These are phyloP conservation scores for Calonectria crousiana DNA, from an alignment of 2,329 filamentous ascomycete genomes.

Conservation along the genomic window DNA sequence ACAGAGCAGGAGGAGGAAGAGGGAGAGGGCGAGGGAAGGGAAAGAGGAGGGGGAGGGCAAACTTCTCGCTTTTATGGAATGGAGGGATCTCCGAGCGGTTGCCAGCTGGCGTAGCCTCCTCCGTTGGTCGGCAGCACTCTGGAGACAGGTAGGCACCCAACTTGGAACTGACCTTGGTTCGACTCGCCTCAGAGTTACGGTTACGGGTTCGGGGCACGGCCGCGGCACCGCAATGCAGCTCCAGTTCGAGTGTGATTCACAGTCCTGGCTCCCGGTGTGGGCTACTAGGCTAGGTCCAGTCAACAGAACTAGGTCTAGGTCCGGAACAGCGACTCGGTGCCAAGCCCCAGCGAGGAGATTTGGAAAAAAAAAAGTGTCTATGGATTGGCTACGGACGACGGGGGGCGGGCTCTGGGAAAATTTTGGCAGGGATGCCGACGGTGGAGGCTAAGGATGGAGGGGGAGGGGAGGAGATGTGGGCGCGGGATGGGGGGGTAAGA, in stretches of 20 bases:
- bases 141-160: constrained; percentile 18
- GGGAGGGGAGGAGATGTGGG: constrained; percentile 27
- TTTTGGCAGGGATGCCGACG: constrained; percentile 24
- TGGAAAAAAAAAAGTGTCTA: constrained; percentile 40
- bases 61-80: constrained; percentile 43
- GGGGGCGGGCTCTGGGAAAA: constrained; percentile 21
- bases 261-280: constrained; percentile 7
- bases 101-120: constrained; percentile 30
- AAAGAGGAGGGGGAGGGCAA: constrained; percentile 36
- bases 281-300: constrained; percentile 32
- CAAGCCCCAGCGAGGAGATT: constrained; percentile 40
- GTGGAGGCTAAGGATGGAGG: constrained; percentile 27
- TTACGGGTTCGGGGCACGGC: constrained; percentile 18
- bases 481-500: constrained; percentile 30
- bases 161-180: constrained; percentile 16
- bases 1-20: constrained; percentile 37
- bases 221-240: constrained; percentile 12
- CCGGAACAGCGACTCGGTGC: constrained; percentile 31
- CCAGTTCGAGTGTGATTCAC: constrained; percentile 27
- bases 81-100: constrained; percentile 32
- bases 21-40: constrained; percentile 28
- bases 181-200: constrained; percentile 22
- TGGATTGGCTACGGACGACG: constrained; percentile 41
- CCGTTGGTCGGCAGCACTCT: constrained; percentile 34
- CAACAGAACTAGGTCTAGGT: constrained; percentile 37